phyloP scores from a whole-genome alignment of 2,329 filamentous ascomycete genomes.

The Pestalotiopsis sp. region DNA sequence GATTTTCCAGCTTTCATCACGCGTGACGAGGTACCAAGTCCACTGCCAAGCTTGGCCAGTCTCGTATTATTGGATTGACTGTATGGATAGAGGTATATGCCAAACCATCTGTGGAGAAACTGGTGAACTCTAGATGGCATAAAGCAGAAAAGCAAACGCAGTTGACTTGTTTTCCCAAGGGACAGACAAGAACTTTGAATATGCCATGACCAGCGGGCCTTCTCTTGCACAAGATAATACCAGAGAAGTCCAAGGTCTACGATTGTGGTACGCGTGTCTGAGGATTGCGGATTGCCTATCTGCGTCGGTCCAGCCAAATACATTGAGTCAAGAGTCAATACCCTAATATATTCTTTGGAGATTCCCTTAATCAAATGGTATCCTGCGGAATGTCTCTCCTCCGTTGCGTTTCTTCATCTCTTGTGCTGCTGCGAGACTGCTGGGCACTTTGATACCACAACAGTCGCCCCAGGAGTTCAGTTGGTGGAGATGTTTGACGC shows the following conservation, averaged over 20 bases:
- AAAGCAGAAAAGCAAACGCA: too few relatives aligned
- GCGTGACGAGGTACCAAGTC: background rate
- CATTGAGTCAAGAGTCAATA: background rate
- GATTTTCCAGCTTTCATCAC: background rate
- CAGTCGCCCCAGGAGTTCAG: slow-evolving; percentile 87
- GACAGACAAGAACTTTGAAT: too few relatives aligned
- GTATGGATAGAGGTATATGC: background rate
- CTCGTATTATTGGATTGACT: background rate
- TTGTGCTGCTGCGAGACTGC: slow-evolving; percentile 85
- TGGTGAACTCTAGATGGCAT: too few relatives aligned
- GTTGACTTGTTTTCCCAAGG: too few relatives aligned
- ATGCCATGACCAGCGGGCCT: too few relatives aligned
- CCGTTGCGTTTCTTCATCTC: slow-evolving; percentile 78
- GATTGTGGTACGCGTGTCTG: background rate
- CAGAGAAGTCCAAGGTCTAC: too few relatives aligned
- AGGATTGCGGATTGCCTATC: background rate
- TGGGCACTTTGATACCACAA: slow-evolving; percentile 96
- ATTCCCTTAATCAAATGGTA: slow-evolving; percentile 76
- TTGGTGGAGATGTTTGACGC: slow-evolving; percentile 71
- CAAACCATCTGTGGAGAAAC: too few relatives aligned
- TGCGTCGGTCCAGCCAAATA: background rate
- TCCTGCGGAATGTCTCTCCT: slow-evolving; percentile 64
- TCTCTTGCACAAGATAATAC: too few relatives aligned
- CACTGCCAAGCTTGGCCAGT: background rate
- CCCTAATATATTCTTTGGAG: background rate